Evolutionary conservation across 441 rosid species (phyloP).

Genomic region (Gossypium gossypioides): DNA sequence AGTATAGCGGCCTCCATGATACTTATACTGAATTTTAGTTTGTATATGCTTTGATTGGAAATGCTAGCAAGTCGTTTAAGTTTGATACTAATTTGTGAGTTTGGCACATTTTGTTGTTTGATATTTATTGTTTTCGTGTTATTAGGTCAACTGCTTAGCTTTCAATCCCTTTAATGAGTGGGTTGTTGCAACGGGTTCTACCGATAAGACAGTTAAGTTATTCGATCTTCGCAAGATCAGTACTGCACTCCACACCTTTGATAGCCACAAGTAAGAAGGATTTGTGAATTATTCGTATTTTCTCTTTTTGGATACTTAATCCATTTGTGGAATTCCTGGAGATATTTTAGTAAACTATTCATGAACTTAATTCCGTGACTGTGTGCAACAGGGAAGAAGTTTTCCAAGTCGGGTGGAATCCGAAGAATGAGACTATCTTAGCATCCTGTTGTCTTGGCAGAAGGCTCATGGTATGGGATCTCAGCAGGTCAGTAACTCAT

Average conservation of each 20-base stretch:
- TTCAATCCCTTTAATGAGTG: slow-evolving; percentile 95
- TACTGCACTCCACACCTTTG: slow-evolving; percentile 80
- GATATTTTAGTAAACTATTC: background rate
- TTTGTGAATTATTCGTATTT: background rate
- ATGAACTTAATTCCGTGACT: slow-evolving; percentile 10
- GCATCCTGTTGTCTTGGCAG: slow-evolving; percentile 94
- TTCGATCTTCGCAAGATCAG: slow-evolving; percentile 83
- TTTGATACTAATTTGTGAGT: background rate
- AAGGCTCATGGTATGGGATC: slow-evolving; percentile 98
- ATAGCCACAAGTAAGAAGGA: slow-evolving; percentile 72
- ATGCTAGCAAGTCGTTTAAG: background rate
- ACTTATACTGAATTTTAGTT: background rate
- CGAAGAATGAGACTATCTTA: slow-evolving; percentile 81
- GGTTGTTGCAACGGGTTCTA: slow-evolving; percentile 93
- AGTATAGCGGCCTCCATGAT: no score
- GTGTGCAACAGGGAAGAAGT: slow-evolving; percentile 70
- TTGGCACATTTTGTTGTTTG: background rate
- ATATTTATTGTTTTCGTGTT: slow-evolving; percentile 8
- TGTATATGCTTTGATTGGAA: slow-evolving; percentile 2
- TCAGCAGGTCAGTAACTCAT: slow-evolving; percentile 59
- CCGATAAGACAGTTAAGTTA: slow-evolving; percentile 84
- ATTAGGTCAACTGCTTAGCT: slow-evolving; percentile 86
- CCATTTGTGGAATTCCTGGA: background rate
- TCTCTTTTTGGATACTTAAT: background rate
- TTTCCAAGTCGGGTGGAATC: slow-evolving; percentile 94